phyloP scores from a whole-genome alignment of 768 basidiomycete genomes.

The Suillus alpinus region DNA sequence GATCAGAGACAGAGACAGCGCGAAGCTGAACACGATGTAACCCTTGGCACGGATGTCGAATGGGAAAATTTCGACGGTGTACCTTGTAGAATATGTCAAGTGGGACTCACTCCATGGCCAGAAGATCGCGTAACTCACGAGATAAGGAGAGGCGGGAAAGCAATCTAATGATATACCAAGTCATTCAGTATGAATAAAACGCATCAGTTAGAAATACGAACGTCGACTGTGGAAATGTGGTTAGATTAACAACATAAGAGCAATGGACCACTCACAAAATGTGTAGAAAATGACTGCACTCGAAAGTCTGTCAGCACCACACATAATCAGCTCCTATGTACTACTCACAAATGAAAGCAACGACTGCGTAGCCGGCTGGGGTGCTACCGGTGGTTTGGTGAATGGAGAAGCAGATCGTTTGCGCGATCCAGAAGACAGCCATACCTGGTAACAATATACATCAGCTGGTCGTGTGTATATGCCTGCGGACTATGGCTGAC shows the following conservation, averaged over 20 bases:
- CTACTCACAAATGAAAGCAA: conserved; percentile 43
- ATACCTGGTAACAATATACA: conserved; percentile 36
- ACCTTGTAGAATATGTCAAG: conserved; percentile 15
- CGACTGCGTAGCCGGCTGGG: conserved; percentile 38
- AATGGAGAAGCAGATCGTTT: conserved; percentile 35
- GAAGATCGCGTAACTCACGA: conserved; percentile 20
- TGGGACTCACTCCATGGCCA: neutral
- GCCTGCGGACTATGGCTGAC: conserved; percentile 24
- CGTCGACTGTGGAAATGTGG: conserved; percentile 24
- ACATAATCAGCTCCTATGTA: neutral
- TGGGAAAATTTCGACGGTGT: conserved; percentile 44
- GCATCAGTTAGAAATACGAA: conserved; percentile 14
- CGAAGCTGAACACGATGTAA: conserved; percentile 38
- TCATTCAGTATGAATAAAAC: neutral
- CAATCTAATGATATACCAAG: conserved; percentile 21
- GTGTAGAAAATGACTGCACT: conserved; percentile 36
- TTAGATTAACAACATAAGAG: neutral
- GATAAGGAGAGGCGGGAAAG: conserved; percentile 41
- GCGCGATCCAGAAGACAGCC: conserved; percentile 38
- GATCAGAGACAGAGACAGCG: conserved; percentile 38
- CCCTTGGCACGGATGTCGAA: conserved; percentile 41
- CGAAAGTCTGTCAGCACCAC: conserved; percentile 1
- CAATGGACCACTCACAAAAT: conserved; percentile 28
- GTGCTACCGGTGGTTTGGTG: conserved; percentile 26
- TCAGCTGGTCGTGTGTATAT: conserved; percentile 26